Base-by-base conservation (phyloP, 2,329 filamentous ascomycete species). In the Aureobasidium sp. region DNA sequence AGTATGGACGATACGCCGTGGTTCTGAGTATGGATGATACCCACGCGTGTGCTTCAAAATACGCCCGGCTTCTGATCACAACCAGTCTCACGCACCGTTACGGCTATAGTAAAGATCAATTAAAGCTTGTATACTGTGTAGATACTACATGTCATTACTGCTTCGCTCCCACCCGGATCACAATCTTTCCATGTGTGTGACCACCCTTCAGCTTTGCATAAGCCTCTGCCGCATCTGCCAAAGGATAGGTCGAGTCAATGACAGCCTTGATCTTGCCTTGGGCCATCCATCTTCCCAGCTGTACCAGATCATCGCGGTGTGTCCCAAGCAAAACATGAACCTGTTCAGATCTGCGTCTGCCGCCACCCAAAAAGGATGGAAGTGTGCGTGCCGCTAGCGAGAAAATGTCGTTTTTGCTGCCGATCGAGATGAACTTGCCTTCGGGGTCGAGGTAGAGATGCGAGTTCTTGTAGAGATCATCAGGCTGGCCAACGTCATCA, bases 191-290 rank as follows among this genome's bases (percentile, higher is more conserved):
- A 65, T 74, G 80, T 1, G 80, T 76, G 41, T 80, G 77, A 0
- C 81, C 80, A 0, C 75, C 80, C 73, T 82, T 85, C 68, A 87
- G 68, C 69, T 78, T 84, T 70, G 80, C 78, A 71, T 82, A 85
- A 1, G 84, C 86, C 67, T 80, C 78, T 1, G 79, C 77, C 1
- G 77, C 80, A 63, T 87, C 79, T 48, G 83, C 81, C 68, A 84
- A 83, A 15, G 77, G 74, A 67, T 80, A 86, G 2, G 75, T 74
- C 62, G 79, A 75, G 68, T 87, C 85, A 45, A 87, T 72, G 0
- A 84, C 76, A 1, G 78, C 70, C 72, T 78, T 82, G 36, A 88
- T 65, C 70, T 83, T 86, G 1, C 83, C 84, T 66, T 86, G 79
- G 29, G 74, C 70, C 71, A 88, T 75, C 83, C 80, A 84, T 58